Evolutionary conservation across 1,139 yeast species (phyloP), one percentile per base, ranked within the genome.

Genomic region (Sugiyamaella paludigena): DNA sequence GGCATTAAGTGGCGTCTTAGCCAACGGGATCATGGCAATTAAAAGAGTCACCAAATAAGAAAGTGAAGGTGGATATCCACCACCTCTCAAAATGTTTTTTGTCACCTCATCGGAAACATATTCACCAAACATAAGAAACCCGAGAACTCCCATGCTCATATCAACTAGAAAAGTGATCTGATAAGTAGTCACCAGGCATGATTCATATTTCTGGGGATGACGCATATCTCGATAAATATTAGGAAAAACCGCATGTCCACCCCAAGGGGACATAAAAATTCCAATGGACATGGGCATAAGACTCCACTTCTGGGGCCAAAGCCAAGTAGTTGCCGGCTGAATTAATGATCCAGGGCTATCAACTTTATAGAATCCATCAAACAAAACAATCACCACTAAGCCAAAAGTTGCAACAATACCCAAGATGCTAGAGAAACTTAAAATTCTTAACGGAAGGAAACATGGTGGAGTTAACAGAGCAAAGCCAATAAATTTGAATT

Each of bases 171-270:
- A 77, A 0, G 95, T 84, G 55, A 88, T 84, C 38, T 77, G 59
- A 59, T 84, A 87, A 0, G 85, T 75, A 15, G 76, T 68, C 48
- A 72, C 73, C 58, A 83, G 70, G 56, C 84, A 80, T 24, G 66
- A 64, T 35, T 62, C 62, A 63, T 78, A 82, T 52, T 74, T 77
- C 10, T 68, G 64, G 1, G 92, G 91, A 59, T 84, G 91, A 61
- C 88, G 78, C 95, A 87, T 86, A 65, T 87, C 95, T 40, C 84
- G 75, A 65, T 81, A 84, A 45, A 87, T 72, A 60, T 85, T 87
- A 1, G 95, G 95, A 58, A 85, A 85, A 16, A 87, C 87, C 0
- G 94, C 89, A 65, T 87, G 95, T 2, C 95, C 95, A 54, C 95
- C 94, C 87, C 92, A 87, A 12, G 92, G 91, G 7, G 94, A 86